These are phyloP conservation scores for Colletotrichum chrysophilum DNA, from an alignment of 2,329 filamentous ascomycete genomes.

Conservation along the genomic window DNA sequence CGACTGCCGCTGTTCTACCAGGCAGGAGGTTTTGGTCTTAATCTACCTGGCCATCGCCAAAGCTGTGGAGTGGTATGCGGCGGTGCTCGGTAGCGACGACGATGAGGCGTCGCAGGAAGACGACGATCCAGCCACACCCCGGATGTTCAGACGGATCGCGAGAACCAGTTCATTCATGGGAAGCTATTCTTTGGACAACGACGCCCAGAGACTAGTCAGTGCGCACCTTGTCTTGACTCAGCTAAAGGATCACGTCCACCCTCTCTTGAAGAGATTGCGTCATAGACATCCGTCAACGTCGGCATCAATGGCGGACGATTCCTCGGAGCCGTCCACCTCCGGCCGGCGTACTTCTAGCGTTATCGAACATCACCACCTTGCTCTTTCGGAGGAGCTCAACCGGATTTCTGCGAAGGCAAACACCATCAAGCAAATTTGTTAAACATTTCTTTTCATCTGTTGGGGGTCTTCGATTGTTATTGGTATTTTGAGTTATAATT, in stretches of 20 bases:
- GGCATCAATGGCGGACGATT: not conserved
- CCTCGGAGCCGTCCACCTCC: not conserved
- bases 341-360: not conserved
- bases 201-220: not conserved
- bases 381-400: not conserved
- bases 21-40: not conserved
- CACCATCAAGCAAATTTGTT: not conserved
- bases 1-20: not conserved
- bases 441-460: not conserved
- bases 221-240: slow-evolving; percentile 1
- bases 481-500: not conserved
- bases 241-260: not conserved
- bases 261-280: not conserved
- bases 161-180: not conserved
- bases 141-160: not conserved
- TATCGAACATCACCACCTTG: not conserved
- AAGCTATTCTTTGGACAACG: not conserved
- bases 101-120: not conserved
- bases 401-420: not conserved
- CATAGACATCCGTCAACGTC: not conserved
- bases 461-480: not conserved
- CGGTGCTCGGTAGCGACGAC: not conserved
- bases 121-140: not conserved
- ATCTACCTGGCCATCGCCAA: not conserved
- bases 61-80: not conserved